Evolutionary conservation across 192 early-diverging fungal genomes (phyloP), one percentile per base, ranked within the genome.

Genomic region (Phlyctochytrium bullatum): DNA sequence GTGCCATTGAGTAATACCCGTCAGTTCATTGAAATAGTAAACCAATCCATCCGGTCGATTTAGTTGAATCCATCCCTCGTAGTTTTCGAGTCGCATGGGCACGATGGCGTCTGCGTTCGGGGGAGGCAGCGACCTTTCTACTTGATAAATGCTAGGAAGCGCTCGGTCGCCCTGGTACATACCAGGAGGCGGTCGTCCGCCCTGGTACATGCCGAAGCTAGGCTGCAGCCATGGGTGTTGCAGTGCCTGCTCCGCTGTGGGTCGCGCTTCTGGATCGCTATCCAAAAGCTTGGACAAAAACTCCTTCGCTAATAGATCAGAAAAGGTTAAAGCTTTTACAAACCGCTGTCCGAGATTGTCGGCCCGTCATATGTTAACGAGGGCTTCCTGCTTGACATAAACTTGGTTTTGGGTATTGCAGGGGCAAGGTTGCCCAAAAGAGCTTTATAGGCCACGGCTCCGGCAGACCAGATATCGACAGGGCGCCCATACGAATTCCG

Each of bases 181-280:
- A n/a, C n/a, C n/a, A n/a, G n/a, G n/a, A n/a, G n/a, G n/a, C n/a
- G n/a, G 14, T 24, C 0, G 57, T 65, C 65, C 0, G 36, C 40
- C 74, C 36, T 33, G 16, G 36, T 34, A 28, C n/a, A 29, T n/a
- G 64, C 50, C n/a, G n/a, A n/a, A n/a, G n/a, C n/a, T n/a, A n/a
- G n/a, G n/a, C n/a, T n/a, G n/a, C 47, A 94, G 65, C 93, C 93
- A 95, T 20, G 88, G 85, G 54, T 95, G 92, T 34, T 76, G 52
- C 50, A 94, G 74, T 0, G 92, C 92, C 77, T 90, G 76, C 12
- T 75, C 72, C 2, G 88, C 93, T 0, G 89, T 93, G 76, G 91
- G 82, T 12, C 93, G 84, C n/a, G 67, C 52, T 2, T 62, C 65
- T n/a, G 91, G 89, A 61, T 90, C 86, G 24, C 83, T 79, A 0